phyloP scores from a whole-genome alignment of 2,329 filamentous ascomycete species.

The Neopestalotiopsis sp. region DNA sequence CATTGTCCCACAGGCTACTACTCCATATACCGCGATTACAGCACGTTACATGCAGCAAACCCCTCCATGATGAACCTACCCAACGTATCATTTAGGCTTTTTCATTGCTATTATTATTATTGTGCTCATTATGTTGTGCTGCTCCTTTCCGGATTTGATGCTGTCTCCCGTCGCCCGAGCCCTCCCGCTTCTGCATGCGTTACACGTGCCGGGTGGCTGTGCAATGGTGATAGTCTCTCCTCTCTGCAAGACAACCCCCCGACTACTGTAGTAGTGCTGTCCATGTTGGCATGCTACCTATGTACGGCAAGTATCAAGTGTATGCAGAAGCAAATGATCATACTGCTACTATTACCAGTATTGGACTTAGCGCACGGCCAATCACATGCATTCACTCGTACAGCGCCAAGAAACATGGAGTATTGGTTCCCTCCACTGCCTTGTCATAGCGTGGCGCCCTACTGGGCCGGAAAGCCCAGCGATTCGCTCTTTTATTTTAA shows the following conservation, averaged over 20 bases:
- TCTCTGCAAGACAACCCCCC: neutral
- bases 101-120: neutral
- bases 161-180: slow-evolving; percentile 4
- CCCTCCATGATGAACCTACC: neutral
- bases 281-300: neutral
- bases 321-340: neutral
- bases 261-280: neutral
- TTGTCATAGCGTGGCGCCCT: neutral
- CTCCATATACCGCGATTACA: neutral
- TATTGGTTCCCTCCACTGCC: neutral
- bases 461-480: slow-evolving; percentile 1
- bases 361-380: neutral
- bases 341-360: neutral
- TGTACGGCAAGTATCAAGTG: neutral
- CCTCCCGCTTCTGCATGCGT: slow-evolving; percentile 5
- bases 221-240: neutral
- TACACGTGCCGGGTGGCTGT: slow-evolving; percentile 12
- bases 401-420: neutral
- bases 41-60: neutral
- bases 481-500: neutral
- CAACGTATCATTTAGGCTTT: neutral
- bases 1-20: no score
- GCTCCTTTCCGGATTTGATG: slow-evolving; percentile 8
- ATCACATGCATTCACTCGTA: neutral
- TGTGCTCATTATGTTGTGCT: neutral